Evolutionary conservation across 352 stramenopile species (phyloP), one percentile per base, ranked within the genome.

Genomic region (Pythium folliculosum): DNA sequence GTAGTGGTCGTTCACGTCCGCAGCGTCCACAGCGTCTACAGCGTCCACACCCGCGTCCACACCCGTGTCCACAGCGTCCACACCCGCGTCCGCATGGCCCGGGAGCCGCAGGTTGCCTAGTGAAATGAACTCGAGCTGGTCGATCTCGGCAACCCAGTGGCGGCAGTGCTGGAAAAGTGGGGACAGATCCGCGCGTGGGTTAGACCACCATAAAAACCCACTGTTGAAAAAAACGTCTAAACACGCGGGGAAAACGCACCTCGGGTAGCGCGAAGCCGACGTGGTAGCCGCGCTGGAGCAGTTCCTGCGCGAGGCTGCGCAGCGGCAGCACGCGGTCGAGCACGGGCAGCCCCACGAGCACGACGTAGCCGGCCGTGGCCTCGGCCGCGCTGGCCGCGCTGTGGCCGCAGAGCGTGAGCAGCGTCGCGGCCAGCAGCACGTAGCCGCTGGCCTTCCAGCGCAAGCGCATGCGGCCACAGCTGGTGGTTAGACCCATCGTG

Each of bases 271-370:
- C 85, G 63, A 94, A 91, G 35, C 85, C 84, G 35, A 95, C 84
- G 50, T 82, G 86, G 47, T 88, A 88, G 25, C 88, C 88, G 38
- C 86, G 84, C 37, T 81, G 72, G 22, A 94, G 70, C 51, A 95
- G 65, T 38, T 91, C 80, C 55, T 91, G 80, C 12, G 85, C 86
- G 40, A 95, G 60, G 60, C 90, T 81, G 61, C 91, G 91, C 57
- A 95, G 80, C 52, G 88, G 88, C 57, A 92, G 75, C 62, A 94
- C 83, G 63, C 89, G 89, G 62, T 95, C 84, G 52, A 93, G 66
- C 54, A 92, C 80, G n/a, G 88, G 88, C 52, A 95, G 88, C 70
- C 84, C 92, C 63, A 94, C 86, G 21, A 95, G 73, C 49, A 92
- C 86, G 37, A 95, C 70, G 75, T 95, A 94, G 58, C 86, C 67